Evolutionary conservation across 306 rosid genomes (phyloP), one percentile per base, ranked within the genome.

Genomic region (Herpetospermum pedunculosum): DNA sequence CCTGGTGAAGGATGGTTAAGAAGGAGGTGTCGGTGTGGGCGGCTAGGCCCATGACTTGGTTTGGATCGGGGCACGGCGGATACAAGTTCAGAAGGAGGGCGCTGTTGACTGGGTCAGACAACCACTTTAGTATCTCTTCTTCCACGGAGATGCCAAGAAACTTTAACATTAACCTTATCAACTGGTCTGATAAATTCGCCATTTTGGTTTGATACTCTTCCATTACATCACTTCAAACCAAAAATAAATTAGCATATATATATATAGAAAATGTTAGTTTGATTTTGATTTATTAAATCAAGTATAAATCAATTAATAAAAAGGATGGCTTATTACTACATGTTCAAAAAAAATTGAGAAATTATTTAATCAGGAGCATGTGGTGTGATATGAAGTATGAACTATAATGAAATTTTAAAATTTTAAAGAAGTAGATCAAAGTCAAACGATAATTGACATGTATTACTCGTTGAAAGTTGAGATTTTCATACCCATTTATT

Each of bases 11-110:
- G 35, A 87, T 28, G 34, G 95, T 89, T 44, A 87, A 67, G 23
- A 87, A 0, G 3, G 91, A 84, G 8, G 91, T 78, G 83, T 87
- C 91, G 0, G 87, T 83, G 30, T 85, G 91, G 34, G 88, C 81
- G 29, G 87, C 86, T 21, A 89, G 14, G 76, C 95, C 95, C 81
- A 87, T 78, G 46, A 82, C 88, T 18, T 30, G 77, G 15, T 23
- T 18, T 0, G 89, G 89, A 38, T 87, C 85, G 1, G 88, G 91
- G 76, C 91, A 87, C 0, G 68, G 25, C 5, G 89, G 95, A 73
- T 85, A 85, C 8, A 87, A 87, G 81, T 86, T 83, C 43, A 88
- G 2, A 5, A 32, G 77, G 3, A 73, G 49, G 26, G 68, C 77
- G 3, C 35, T 23, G 52, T 38, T 13, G 6, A 19, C 32, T 19